phyloP scores from a whole-genome alignment of 208 protist genomes.

The Trypanosoma vivax region DNA sequence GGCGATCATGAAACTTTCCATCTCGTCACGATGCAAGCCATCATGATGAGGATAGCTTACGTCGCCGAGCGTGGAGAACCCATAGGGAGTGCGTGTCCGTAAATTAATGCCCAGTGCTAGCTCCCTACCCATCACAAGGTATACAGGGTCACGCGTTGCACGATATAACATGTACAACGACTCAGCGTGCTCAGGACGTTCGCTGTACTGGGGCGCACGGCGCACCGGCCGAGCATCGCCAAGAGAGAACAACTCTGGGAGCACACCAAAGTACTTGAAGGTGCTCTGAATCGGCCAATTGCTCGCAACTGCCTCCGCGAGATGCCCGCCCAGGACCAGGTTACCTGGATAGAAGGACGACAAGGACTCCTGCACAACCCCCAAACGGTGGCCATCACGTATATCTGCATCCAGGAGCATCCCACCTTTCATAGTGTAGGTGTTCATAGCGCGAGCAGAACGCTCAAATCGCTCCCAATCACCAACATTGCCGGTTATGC shows the following conservation, averaged over 20 bases:
- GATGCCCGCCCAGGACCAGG: slow-evolving; percentile 52
- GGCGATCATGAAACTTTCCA: slow-evolving; percentile 92
- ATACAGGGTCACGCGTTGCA: slow-evolving; percentile 53
- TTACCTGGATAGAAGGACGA: slow-evolving; percentile 78
- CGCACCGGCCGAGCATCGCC: background rate
- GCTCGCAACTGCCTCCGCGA: slow-evolving; percentile 33
- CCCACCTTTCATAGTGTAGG: slow-evolving; percentile 20
- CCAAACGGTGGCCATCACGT: slow-evolving; percentile 12
- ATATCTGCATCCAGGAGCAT: slow-evolving; percentile 62
- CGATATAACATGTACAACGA: slow-evolving; percentile 74
- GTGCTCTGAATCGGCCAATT: slow-evolving; percentile 49
- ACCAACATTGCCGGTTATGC: slow-evolving; percentile 49
- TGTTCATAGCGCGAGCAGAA: slow-evolving; percentile 11
- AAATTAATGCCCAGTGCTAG: slow-evolving; percentile 48
- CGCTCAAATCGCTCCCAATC: slow-evolving; percentile 45
- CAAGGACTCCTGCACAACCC: slow-evolving; percentile 43
- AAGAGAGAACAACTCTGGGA: slow-evolving; percentile 60
- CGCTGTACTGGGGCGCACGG: slow-evolving; percentile 30
- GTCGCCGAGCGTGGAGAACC: slow-evolving; percentile 35
- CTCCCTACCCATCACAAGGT: slow-evolving; percentile 58
- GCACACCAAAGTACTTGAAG: slow-evolving; percentile 54
- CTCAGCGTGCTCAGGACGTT: slow-evolving; percentile 87
- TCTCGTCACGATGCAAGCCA: slow-evolving; percentile 38
- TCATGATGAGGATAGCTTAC: slow-evolving; percentile 26
- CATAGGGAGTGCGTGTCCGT: slow-evolving; percentile 40